A percentile compares a stretch with the other conserved stretches of the same genome.
phyloP scores from a whole-genome alignment of 2,329 filamentous ascomycete species.

The Xylaria sp. region DNA sequence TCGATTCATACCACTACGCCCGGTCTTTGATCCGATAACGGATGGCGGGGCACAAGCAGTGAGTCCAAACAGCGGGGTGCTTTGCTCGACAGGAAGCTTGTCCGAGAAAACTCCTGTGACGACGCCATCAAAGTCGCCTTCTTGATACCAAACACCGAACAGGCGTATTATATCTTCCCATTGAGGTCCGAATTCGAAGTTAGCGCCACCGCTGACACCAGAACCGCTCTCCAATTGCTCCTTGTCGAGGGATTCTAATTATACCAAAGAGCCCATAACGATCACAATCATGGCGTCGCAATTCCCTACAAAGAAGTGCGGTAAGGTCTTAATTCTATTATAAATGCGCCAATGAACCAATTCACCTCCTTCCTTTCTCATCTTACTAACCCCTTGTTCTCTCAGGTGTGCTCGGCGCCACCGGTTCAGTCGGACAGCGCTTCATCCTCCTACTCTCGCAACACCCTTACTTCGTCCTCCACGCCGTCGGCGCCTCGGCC shows the following conservation, averaged over 20 bases:
- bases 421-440: slow-evolving; percentile 92
- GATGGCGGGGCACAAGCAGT: slow-evolving; percentile 43
- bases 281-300: slow-evolving; percentile 49
- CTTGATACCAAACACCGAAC: background rate
- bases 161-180: background rate
- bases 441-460: slow-evolving; percentile 92
- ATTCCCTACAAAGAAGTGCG: slow-evolving; percentile 68
- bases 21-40: slow-evolving; percentile 73
- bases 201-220: background rate
- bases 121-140: slow-evolving; percentile 1
- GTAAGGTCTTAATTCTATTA: slow-evolving; percentile 50
- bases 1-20: slow-evolving; percentile 51
- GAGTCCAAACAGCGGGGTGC: slow-evolving; percentile 36
- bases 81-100: slow-evolving; percentile 25
- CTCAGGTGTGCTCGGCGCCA: slow-evolving; percentile 81
- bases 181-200: background rate
- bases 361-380: background rate
- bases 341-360: too few relatives aligned
- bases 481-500: slow-evolving; percentile 88
- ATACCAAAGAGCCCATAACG: background rate
- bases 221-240: background rate
- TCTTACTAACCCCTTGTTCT: background rate
- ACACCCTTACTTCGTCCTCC: slow-evolving; percentile 86
- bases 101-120: slow-evolving; percentile 29
- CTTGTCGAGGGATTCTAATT: background rate